Evolutionary conservation across 2,329 filamentous ascomycete species (phyloP).

Genomic region (Paraconiothyrium brasiliense): DNA sequence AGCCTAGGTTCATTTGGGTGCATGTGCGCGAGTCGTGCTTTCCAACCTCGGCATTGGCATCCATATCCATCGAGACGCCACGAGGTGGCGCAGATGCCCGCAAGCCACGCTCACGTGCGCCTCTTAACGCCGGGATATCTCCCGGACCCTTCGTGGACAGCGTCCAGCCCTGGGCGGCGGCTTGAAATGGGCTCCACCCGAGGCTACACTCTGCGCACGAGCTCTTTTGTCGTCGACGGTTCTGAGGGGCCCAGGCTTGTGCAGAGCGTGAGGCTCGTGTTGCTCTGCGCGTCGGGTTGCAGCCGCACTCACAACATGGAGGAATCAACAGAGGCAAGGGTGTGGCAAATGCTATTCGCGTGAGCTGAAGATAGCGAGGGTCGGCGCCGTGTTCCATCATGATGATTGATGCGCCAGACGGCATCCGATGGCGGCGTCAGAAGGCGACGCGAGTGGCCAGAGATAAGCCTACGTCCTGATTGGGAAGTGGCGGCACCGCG

Average conservation of each 20-base stretch:
- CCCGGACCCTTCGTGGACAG: not conserved
- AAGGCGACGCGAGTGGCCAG: constrained; percentile 32
- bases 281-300: not conserved
- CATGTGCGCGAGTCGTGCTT: not conserved
- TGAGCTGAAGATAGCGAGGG: too few relatives aligned
- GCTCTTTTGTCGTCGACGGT: constrained; percentile 2
- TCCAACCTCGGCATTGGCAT: constrained; percentile 7
- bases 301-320: not conserved
- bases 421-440: constrained; percentile 13
- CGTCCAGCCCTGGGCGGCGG: not conserved
- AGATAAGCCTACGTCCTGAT: constrained; percentile 33
- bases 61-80: not conserved
- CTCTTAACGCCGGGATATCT: constrained; percentile 1
- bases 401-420: constrained; percentile 1
- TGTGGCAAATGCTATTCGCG: too few relatives aligned
- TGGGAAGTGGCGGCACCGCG: constrained; percentile 7
- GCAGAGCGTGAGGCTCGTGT: not conserved
- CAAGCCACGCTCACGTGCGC: constrained; percentile 3
- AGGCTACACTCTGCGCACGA: constrained; percentile 2
- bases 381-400: not conserved
- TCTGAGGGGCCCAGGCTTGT: constrained; percentile 5
- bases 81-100: not conserved
- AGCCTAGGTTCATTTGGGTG: not conserved
- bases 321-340: too few relatives aligned
- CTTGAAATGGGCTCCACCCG: not conserved